Conservation (phyloP, 192 early-diverging fungal species). For the Haplosporangium gracile region DNA sequence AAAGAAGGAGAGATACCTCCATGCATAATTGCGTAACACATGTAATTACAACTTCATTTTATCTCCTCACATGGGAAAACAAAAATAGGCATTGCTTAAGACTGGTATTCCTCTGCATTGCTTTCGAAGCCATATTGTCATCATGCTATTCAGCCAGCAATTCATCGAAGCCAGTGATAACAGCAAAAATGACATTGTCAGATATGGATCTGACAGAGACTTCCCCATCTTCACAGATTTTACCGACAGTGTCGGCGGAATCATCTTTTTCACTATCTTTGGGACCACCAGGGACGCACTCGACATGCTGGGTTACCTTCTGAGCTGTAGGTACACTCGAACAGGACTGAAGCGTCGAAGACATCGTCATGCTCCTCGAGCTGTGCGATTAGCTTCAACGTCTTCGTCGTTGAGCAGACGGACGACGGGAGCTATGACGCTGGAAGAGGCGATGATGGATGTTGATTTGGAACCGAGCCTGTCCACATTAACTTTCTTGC, state of each 20-base stretch:
- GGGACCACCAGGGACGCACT: slow-evolving; percentile 33
- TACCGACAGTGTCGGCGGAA: slow-evolving; percentile 26
- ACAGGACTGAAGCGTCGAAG: background rate
- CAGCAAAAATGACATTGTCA: background rate
- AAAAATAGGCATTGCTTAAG: slow-evolving; percentile 36
- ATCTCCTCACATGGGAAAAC: background rate
- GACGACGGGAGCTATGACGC: background rate
- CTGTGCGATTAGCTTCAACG: background rate
- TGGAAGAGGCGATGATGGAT: background rate
- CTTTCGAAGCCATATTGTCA: slow-evolving; percentile 15
- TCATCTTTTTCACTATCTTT: slow-evolving; percentile 28
- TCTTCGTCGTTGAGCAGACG: background rate
- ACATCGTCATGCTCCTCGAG: background rate
- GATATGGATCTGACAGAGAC: background rate
- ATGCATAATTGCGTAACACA: background rate
- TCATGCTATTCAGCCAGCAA: slow-evolving; percentile 17
- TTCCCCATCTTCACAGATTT: slow-evolving; percentile 19
- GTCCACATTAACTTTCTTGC: background rate
- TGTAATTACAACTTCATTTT: background rate
- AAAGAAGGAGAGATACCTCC: background rate
- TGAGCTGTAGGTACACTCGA: background rate
- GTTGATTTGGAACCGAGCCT: background rate
- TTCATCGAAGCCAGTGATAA: background rate
- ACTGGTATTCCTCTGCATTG: slow-evolving; percentile 22
- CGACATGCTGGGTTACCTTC: slow-evolving; percentile 1